A percentile compares a stretch with the other conserved stretches of the same genome.
phyloP scores from a whole-genome alignment of 1,284 basidiomycete genomes.

The Vanrija sp. region DNA sequence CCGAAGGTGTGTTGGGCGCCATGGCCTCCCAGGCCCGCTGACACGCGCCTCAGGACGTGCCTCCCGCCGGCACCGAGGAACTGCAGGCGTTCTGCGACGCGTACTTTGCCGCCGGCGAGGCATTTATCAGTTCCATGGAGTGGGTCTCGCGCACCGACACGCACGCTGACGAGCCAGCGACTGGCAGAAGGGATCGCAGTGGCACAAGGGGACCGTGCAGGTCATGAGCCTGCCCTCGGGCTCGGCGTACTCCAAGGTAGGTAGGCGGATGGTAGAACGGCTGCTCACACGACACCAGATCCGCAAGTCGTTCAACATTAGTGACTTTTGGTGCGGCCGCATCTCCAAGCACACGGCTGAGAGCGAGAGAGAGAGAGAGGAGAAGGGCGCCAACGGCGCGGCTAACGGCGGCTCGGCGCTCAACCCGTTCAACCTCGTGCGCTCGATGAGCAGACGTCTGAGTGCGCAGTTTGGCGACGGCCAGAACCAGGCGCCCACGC shows the following conservation, averaged over 20 bases:
- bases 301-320: slow-evolving; percentile 28
- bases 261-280: too few species aligned
- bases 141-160: slow-evolving; percentile 12
- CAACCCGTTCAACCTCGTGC: background rate
- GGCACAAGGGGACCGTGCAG: slow-evolving; percentile 26
- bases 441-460: background rate
- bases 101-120: slow-evolving; percentile 26
- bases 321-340: slow-evolving; percentile 39
- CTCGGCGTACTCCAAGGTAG: slow-evolving; percentile 12
- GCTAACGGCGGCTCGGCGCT: background rate
- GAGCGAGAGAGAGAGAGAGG: background rate
- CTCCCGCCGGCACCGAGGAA: slow-evolving; percentile 19
- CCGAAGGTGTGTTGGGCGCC: background rate
- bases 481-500: background rate
- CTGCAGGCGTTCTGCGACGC: slow-evolving; percentile 32
- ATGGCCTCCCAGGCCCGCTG: background rate
- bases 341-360: slow-evolving; percentile 13
- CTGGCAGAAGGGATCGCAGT: slow-evolving; percentile 28
- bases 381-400: background rate
- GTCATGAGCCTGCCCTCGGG: slow-evolving; percentile 19
- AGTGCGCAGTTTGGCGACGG: background rate
- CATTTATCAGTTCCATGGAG: slow-evolving; percentile 29
- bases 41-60: slow-evolving; percentile 27
- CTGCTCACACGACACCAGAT: slow-evolving; percentile 13
- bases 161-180: slow-evolving; percentile 16